A percentile compares a stretch with the other conserved stretches of the same genome.
Evolutionary conservation across 768 basidiomycete genomes (phyloP).

Genomic region (Cystobasidiopsis lactophilus): DNA sequence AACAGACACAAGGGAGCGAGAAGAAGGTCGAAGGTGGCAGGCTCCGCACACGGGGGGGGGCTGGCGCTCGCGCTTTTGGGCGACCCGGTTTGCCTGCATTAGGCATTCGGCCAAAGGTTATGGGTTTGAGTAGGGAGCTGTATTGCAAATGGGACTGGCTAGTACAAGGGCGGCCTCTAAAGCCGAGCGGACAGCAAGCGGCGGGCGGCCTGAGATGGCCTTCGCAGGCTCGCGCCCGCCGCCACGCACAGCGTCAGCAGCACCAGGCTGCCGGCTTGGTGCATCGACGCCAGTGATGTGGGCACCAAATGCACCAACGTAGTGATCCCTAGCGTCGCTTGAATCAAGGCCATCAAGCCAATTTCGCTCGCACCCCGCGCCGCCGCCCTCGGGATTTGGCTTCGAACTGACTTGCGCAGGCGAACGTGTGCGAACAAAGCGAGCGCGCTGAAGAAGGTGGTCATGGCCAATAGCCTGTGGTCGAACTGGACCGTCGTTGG

Average conservation of each 20-base stretch:
- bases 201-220: slow-evolving; percentile 27
- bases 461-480: slow-evolving; percentile 67
- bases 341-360: slow-evolving; percentile 30
- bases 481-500: slow-evolving; percentile 95
- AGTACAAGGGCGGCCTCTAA: too few species aligned
- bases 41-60: too few species aligned
- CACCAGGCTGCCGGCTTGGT: slow-evolving; percentile 84
- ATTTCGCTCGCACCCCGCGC: slow-evolving; percentile 39
- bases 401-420: slow-evolving; percentile 12
- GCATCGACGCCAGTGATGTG: slow-evolving; percentile 68
- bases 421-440: slow-evolving; percentile 39
- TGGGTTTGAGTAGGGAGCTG: too few species aligned
- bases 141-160: too few species aligned
- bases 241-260: slow-evolving; percentile 66
- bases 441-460: slow-evolving; percentile 20
- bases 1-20: background rate
- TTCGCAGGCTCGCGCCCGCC: slow-evolving; percentile 44
- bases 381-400: slow-evolving; percentile 10
- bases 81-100: too few species aligned
- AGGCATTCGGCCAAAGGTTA: too few species aligned
- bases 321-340: slow-evolving; percentile 51
- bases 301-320: slow-evolving; percentile 86
- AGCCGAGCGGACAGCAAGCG: too few species aligned
- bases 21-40: too few species aligned
- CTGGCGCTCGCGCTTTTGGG: too few species aligned